Evolutionary conservation across 371 early-diverging fungal species (phyloP), one percentile per base, ranked within the genome.

Genomic region (Amoeboaphelidium protococcarum): DNA sequence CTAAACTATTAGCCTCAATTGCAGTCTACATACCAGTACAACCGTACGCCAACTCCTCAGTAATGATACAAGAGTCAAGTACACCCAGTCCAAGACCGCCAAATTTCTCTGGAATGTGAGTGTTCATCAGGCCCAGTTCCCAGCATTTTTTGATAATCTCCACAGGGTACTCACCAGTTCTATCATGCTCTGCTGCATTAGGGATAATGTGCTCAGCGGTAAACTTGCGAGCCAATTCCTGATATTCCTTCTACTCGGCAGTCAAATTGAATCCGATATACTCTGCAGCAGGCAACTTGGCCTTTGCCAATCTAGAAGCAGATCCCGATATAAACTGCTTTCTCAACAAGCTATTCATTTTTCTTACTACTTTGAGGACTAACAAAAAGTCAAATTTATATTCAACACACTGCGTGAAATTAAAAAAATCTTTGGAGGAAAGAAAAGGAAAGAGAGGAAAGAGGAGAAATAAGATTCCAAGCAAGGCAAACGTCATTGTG

Each of bases 11-110:
- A 23, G 90, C 94, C 58, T 91, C 91, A 45, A 86, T 85, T 40
- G 94, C 94, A 0, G 94, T 92, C 58, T 88, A 88, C 53, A 92
- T 89, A 47, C 91, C 94, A 13, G 83, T 70, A 63, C 94, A 92
- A 12, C 94, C 94, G 54, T 71, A 90, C n/a, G 90, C 82, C 40
- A 92, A 56, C 58, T 84, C 82, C 57, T 85, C 86, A 20, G 78
- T 73, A 27, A 85, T 73, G 45, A 85, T 56, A 13, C 80, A 72
- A 53, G 77, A 72, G 50, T 82, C 83, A 42, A 85, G 51, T 0
- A 79, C 80, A 48, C 82, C 80, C 12, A 84, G 62, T 23, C 79
- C 85, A 43, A 73, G 63, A 50, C 94, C 94, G 37, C 90, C 90
- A 55, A 81, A 89, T 46, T 67, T 72, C 21, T 69, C 51, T 25